Base-by-base conservation (phyloP, 1,139 yeast species). In the Geotrichum macrosporum region DNA sequence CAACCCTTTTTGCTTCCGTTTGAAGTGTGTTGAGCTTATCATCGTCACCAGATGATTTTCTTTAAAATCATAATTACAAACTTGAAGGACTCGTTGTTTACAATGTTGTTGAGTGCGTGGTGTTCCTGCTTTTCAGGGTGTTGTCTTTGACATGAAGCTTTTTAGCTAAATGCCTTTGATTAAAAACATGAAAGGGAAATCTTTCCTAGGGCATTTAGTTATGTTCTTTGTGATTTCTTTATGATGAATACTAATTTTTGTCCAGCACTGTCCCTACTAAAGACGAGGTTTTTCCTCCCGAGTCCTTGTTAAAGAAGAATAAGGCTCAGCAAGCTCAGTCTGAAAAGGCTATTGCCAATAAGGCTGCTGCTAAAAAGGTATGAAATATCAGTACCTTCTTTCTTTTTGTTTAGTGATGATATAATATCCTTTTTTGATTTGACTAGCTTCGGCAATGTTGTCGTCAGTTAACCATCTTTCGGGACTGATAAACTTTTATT, bases 401-500 rank as follows among this genome's bases (percentile, higher is more conserved):
- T 32, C 42, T 36, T 46, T 42, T 15, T 45, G 26, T 42, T 41
- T 30, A 40, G 35, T 47, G 56, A 48, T 54, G 52, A 47, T 46
- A 51, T 43, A 51, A 48, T 34, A n/a, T n/a, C n/a, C n/a, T 35
- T 35, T 46, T 45, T 30, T 35, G 38, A 41, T 46, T 54, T 62
- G 62, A 57, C 69, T 65, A 64, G 68, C 64, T 48, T 40, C 50
- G 56, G 65, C 96, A 65, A 83, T 88, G 96, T 70, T 82, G 96
- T 86, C 89, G 71, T 81, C 80, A 77, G 84, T 83, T 82, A 87
- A 88, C 97, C 96, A 88, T 88, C 97, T 88, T 88, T 88, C 97
- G 95, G 94, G 96, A 75, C 97, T 88, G 96, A 88, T 67, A 46
- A 50, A 30, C 35, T 33, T 32, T 30, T 51, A 31, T 13, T 6